These are phyloP conservation scores for Craspedostauros australis DNA, from an alignment of 108 stramenopile genomes.

Conservation along the genomic window DNA sequence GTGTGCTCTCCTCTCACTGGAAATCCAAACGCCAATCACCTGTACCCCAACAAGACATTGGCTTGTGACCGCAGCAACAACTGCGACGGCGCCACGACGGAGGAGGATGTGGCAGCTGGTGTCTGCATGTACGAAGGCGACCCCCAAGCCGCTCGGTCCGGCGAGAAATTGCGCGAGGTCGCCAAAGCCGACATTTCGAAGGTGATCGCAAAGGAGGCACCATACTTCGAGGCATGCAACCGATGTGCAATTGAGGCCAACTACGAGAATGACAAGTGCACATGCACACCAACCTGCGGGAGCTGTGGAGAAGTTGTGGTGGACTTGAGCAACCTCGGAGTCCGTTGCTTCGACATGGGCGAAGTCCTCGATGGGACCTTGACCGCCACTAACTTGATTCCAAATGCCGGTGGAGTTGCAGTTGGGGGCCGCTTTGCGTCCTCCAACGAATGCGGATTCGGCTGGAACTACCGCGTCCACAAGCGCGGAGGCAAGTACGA, in stretches of 20 bases:
- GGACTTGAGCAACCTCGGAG: not conserved
- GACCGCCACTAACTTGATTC: slow-evolving; percentile 1
- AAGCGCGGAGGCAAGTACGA: slow-evolving; percentile 15
- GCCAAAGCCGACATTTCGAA: no score
- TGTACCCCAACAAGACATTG: not conserved
- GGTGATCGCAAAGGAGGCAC: no score
- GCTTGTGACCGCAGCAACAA: slow-evolving; percentile 4
- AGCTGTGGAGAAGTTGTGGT: not conserved
- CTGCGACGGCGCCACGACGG: slow-evolving; percentile 7
- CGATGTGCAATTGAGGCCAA: not conserved
- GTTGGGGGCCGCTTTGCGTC: slow-evolving; percentile 4
- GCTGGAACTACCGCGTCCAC: slow-evolving; percentile 16
- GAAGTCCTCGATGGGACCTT: not conserved
- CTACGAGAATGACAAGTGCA: slow-evolving; percentile 1
- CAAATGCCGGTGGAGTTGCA: slow-evolving; percentile 3
- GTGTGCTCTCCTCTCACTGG: slow-evolving; percentile 15
- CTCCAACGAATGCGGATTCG: slow-evolving; percentile 17
- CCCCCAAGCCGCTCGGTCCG: no score
- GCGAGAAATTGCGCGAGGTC: no score
- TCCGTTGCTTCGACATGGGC: slow-evolving; percentile 4
- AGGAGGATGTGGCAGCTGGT: not conserved
- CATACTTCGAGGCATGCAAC: not conserved
- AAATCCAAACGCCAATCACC: slow-evolving; percentile 10
- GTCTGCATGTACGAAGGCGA: no score
- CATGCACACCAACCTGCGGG: slow-evolving; percentile 8